phyloP scores from a whole-genome alignment of 2,329 filamentous ascomycete genomes.

The Fonsecaea pedrosoi region DNA sequence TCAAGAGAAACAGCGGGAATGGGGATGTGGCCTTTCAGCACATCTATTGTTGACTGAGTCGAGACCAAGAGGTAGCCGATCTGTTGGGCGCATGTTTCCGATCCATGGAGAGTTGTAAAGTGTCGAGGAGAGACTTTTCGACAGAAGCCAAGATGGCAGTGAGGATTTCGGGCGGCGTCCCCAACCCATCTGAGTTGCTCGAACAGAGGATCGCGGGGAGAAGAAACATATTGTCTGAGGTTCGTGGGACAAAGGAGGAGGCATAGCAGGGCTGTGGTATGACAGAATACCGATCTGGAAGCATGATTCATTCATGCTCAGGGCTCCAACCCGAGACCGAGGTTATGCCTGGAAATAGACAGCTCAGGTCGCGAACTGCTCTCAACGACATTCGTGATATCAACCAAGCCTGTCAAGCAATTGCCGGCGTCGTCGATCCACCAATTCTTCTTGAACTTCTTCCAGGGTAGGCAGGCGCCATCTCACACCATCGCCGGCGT shows the following conservation, averaged over 20 bases:
- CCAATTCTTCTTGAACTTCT: constrained; percentile 91
- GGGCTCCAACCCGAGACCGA: not conserved
- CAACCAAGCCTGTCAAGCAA: constrained; percentile 76
- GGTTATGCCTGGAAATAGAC: not conserved
- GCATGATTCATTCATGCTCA: not conserved
- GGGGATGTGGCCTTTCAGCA: constrained; percentile 18
- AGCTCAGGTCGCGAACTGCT: not conserved
- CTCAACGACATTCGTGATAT: constrained; percentile 10
- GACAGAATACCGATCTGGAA: not conserved
- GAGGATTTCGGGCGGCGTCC: not conserved
- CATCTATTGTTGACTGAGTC: constrained; percentile 28
- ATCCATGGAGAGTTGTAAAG: not conserved
- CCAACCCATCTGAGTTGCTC: not conserved
- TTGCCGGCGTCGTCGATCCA: constrained; percentile 82
- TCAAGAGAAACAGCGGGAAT: constrained; percentile 18
- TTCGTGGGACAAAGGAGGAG: not conserved
- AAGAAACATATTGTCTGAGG: not conserved
- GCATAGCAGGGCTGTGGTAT: not conserved
- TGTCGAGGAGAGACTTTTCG: not conserved
- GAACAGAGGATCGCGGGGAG: not conserved
- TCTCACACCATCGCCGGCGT: constrained; percentile 77
- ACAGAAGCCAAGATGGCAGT: not conserved
- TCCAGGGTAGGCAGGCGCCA: constrained; percentile 87
- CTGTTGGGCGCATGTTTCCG: not conserved
- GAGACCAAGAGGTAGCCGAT: not conserved